Conservation (phyloP, 139 green algal genomes). For the Pleodorina starrii region DNA sequence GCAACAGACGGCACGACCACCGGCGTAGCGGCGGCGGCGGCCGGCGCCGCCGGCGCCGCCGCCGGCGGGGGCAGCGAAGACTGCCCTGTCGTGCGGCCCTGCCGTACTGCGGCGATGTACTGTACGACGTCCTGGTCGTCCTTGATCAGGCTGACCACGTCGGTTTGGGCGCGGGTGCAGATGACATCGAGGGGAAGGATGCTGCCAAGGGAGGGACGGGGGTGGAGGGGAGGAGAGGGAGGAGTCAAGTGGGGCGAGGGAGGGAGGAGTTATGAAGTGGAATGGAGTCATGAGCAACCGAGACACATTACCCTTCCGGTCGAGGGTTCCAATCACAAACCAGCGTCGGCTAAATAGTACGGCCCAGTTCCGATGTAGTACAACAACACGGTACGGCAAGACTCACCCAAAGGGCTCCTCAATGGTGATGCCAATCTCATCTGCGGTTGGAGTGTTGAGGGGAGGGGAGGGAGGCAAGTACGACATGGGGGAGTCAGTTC, state of each 20-base stretch:
- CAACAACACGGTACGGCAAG: neutral
- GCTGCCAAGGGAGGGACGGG: neutral
- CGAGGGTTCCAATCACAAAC: too few species aligned
- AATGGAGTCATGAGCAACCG: too few species aligned
- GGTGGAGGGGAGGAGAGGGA: neutral
- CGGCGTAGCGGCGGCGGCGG: neutral
- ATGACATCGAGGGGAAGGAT: slow-evolving; percentile 48
- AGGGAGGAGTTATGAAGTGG: too few species aligned
- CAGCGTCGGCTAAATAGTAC: too few species aligned
- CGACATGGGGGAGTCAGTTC: too few species aligned
- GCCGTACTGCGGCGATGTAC: slow-evolving; percentile 19
- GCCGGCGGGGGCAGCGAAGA: neutral
- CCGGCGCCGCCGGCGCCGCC: neutral
- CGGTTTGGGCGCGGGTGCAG: slow-evolving; percentile 41
- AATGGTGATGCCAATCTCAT: slow-evolving; percentile 43
- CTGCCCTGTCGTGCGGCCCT: neutral
- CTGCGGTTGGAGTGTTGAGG: neutral
- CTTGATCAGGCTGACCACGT: slow-evolving; percentile 24
- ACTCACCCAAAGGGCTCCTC: slow-evolving; percentile 51
- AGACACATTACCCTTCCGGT: too few species aligned
- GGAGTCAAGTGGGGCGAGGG: neutral
- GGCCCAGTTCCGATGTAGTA: too few species aligned
- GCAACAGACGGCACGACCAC: neutral
- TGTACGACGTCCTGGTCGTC: neutral
- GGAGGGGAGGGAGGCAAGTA: too few species aligned